These are phyloP conservation scores for Amaranthus cruentus DNA, from an alignment of 148 eudicot species.

Conservation along the genomic window DNA sequence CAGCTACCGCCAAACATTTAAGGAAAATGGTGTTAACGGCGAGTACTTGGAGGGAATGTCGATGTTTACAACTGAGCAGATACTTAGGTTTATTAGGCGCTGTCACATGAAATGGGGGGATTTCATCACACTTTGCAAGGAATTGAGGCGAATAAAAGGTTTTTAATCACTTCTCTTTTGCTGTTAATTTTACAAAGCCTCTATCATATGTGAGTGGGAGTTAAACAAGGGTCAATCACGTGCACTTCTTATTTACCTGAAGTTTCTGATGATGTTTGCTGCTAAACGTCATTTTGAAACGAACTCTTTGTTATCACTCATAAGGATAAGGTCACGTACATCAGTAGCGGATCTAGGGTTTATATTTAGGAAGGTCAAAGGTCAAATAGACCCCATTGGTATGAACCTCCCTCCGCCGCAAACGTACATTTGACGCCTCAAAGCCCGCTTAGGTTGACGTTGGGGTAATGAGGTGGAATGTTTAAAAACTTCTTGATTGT, in stretches of 20 bases:
- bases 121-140: conserved; percentile 92
- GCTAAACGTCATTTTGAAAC: neutral
- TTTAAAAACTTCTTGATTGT: no score
- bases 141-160: conserved; percentile 96
- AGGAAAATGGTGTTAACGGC: conserved; percentile 88
- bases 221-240: neutral
- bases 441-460: no score
- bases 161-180: conserved; percentile 3
- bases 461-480: no score
- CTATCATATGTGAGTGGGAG: neutral
- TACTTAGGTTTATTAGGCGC: conserved; percentile 85
- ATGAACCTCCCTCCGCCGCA: no score
- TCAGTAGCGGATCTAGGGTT: no score
- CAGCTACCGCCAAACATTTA: conserved; percentile 66
- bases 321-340: no score
- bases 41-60: conserved; percentile 98
- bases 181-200: neutral
- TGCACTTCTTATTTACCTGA: no score
- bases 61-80: conserved; percentile 95
- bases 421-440: no score
- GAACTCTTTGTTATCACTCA: neutral
- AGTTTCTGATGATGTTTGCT: no score
- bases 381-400: no score
- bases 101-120: conserved; percentile 99
- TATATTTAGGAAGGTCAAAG: no score